Evolutionary conservation across 768 basidiomycete genomes (phyloP).

Genomic region (Zangia roseola): DNA sequence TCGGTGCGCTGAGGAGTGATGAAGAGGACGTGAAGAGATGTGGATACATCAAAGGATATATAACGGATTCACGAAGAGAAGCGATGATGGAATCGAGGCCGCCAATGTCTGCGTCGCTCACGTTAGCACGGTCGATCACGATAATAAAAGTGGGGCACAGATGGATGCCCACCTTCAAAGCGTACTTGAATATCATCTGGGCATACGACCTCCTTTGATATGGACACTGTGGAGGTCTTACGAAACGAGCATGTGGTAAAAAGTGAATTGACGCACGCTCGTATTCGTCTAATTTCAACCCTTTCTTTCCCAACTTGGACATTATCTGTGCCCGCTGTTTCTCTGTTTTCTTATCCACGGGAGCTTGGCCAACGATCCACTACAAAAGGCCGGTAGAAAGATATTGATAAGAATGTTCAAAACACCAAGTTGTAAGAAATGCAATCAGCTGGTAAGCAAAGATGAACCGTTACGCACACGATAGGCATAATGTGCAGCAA

Average conservation of each 20-base stretch:
- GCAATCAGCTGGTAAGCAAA: background rate
- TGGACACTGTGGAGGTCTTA: slow-evolving; percentile 51
- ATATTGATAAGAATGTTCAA: background rate
- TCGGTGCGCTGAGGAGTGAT: slow-evolving; percentile 84
- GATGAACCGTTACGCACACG: slow-evolving; percentile 43
- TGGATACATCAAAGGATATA: slow-evolving; percentile 91
- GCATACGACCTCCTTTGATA: slow-evolving; percentile 91
- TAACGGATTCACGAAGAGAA: slow-evolving; percentile 91
- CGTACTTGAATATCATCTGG: slow-evolving; percentile 81
- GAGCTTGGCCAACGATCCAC: slow-evolving; percentile 64
- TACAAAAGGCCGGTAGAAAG: slow-evolving; percentile 25
- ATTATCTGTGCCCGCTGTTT: slow-evolving; percentile 70
- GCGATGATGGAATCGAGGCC: slow-evolving; percentile 90
- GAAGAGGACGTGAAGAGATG: slow-evolving; percentile 81
- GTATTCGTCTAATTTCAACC: slow-evolving; percentile 84
- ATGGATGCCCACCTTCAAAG: slow-evolving; percentile 58
- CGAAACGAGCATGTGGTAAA: background rate
- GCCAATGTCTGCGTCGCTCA: slow-evolving; percentile 65
- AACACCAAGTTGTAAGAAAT: background rate
- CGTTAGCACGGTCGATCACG: background rate
- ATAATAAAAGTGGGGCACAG: background rate
- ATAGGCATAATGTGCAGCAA: slow-evolving; percentile 75
- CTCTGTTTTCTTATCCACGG: slow-evolving; percentile 58
- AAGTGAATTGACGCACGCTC: slow-evolving; percentile 57
- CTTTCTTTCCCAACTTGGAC: slow-evolving; percentile 66